A percentile compares a stretch with the other conserved stretches of the same genome.
These are phyloP conservation scores for Ustilago nuda DNA, from an alignment of 1,284 basidiomycete species.

Conservation along the genomic window DNA sequence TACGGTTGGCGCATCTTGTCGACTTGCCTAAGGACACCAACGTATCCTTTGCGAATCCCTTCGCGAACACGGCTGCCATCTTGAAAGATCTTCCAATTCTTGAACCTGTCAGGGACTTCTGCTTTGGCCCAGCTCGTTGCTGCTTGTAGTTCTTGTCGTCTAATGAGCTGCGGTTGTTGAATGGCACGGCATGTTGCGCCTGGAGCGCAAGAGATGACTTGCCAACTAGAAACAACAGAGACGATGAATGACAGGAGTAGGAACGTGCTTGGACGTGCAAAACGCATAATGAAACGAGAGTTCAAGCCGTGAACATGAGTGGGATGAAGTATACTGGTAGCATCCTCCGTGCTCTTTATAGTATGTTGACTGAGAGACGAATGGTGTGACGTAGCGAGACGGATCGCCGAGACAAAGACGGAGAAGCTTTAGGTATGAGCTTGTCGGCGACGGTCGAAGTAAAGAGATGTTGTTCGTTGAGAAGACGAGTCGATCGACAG, in stretches of 20 bases:
- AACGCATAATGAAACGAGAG: neutral
- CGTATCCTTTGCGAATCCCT: conserved; percentile 22
- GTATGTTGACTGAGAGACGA: neutral
- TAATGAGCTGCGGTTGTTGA: neutral
- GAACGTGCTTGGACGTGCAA: neutral
- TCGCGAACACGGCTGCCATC: conserved; percentile 29
- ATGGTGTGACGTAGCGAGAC: neutral
- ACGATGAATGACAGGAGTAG: neutral
- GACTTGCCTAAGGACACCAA: neutral
- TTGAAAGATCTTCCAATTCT: conserved; percentile 25
- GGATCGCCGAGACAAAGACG: neutral
- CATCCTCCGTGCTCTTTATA: neutral
- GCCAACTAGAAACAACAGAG: neutral
- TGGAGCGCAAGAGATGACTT: neutral
- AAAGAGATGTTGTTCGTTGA: neutral
- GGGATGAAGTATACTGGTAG: neutral
- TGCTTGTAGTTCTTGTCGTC: neutral
- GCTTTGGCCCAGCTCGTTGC: conserved; percentile 9
- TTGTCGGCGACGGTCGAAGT: neutral
- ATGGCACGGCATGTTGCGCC: neutral
- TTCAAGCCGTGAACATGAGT: too few species aligned
- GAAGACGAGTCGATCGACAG: neutral
- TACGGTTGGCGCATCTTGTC: conserved; percentile 30
- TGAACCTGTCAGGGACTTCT: conserved; percentile 24
- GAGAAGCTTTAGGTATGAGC: neutral